Base-by-base conservation (phyloP, 768 basidiomycete species). In the Tylopilus rubrobrunneus region DNA sequence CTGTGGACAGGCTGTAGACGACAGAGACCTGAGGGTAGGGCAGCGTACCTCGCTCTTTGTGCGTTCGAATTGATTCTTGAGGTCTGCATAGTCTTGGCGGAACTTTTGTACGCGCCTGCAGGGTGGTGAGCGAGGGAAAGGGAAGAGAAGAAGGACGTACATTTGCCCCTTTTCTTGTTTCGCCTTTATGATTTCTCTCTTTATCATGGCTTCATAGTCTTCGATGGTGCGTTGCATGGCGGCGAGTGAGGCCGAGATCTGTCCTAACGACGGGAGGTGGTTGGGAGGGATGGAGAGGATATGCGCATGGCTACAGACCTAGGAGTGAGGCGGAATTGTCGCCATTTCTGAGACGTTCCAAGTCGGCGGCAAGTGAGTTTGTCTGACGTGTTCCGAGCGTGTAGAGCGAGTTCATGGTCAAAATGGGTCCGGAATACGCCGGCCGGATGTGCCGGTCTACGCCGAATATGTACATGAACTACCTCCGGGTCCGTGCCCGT, bases 151-250 rank as follows among this genome's bases (percentile, higher is more conserved):
- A 31, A 14, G 39, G 40, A 72, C 83, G 62, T 62, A 94, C 91
- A 89, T 87, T 67, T 89, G 80, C 0, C 95, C 97, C 74, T 98
- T 98, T 74, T 98, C 96, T 71, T 94, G 87, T 73, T 97, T 98
- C 43, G 90, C 85, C 62, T 90, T 92, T 49, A 98, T 94, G 66
- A 97, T 92, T 71, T 99, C 97, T 57, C 95, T 80, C 74, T 87
- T 91, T 0, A 91, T 92, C 90, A 98, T 94, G 9, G 89, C 87
- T 63, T 98, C 95, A 66, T 96, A 98, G 66, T 99, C 97, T 56
- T 98, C 95, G 58, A 98, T 86, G 50, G 97, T 94, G 53, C 97
- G 76, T 47, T 90, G 86, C 81, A 98, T 86, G 2, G 93, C 94
- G 27, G 92, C 84, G n/a, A 99, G 77, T 9, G 92, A 94, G n/a